Base-by-base conservation (phyloP, 495 filamentous ascomycete species). In the Podospora tetraspora region DNA sequence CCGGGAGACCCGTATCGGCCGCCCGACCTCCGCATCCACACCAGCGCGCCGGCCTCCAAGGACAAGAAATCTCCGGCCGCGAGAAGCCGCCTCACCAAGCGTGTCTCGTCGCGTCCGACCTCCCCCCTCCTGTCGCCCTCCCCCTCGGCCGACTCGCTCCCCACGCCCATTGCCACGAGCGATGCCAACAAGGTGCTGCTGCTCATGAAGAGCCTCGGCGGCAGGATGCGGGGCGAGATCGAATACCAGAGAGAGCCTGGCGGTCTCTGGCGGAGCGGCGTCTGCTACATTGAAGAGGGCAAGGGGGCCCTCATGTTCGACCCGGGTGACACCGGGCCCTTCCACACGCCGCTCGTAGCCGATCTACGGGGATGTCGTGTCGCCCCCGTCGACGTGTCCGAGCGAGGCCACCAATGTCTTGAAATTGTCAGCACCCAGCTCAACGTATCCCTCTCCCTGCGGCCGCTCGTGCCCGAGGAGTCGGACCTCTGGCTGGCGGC, bases 401-500 rank as follows among this genome's bases (percentile, higher is more conserved):
- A 91, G 67, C 80, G 87, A 59, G 85, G 86, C 62, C 84, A 82
- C 12, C 88, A 87, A n/a, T 93, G 91, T 73, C 86, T 99, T 13
- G 91, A 94, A 72, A 85, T 99, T n/a, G 84, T 85, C 24, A 89
- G 89, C 23, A 87, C 86, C 56, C 87, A 89, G 9, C 87, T 87
- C 23, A 89, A 86, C 21, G 80, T 90, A 21, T 87, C 90, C 32
- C 83, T 97, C 34, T 86, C 92, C 72, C 78, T 99, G 57, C 85
- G 90, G 58, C 93, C 95, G 10, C 82, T 89, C 69, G 86, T 87
- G 5, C 82, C 85, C 63, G 87, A 90, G 57, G 92, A 97, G 32
- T 89, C 92, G 70, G 92, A 97, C 69, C 86, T 89, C 9, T 99
- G 95, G 95, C 88, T 96, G 57, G 94, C 95, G 22, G 94, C 94